Evolutionary conservation across 257 asterid genomes (phyloP).

Genomic region (Gynochthodes officinalis): DNA sequence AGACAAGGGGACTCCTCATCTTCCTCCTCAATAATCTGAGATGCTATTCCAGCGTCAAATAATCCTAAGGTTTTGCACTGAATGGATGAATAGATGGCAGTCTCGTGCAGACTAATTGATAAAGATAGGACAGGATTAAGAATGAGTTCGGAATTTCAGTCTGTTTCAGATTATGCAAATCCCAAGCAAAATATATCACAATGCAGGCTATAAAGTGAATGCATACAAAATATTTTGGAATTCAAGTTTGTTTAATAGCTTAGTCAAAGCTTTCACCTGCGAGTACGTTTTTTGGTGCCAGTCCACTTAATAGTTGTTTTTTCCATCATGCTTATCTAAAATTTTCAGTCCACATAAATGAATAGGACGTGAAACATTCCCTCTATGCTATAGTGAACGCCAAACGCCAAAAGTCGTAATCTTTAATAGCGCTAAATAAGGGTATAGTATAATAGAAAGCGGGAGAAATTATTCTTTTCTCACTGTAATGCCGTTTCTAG

Average conservation of each 20-base stretch:
- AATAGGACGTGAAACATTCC: conserved; percentile 1
- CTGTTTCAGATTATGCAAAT: background rate
- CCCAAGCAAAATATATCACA: background rate
- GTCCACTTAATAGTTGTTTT: background rate
- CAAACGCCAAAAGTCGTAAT: background rate
- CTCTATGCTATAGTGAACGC: background rate
- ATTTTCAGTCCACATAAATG: background rate
- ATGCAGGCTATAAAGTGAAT: conserved; percentile 16
- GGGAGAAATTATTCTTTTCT: too few species aligned
- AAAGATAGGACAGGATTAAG: conserved; percentile 4
- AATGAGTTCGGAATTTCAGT: background rate
- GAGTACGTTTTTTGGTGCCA: background rate
- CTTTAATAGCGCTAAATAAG: background rate
- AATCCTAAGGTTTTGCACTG: background rate
- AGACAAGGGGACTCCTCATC: conserved; percentile 25
- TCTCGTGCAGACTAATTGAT: background rate
- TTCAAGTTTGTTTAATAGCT: background rate
- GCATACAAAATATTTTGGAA: background rate
- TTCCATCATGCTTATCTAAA: background rate
- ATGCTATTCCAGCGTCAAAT: conserved; percentile 32
- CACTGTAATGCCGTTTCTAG: too few species aligned
- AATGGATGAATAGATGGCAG: background rate
- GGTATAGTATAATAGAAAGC: too few species aligned
- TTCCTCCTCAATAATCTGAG: conserved; percentile 45
- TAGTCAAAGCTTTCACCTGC: background rate